Evolutionary conservation across 148 eudicot genomes (phyloP).

Genomic region (Amaranthus cruentus): DNA sequence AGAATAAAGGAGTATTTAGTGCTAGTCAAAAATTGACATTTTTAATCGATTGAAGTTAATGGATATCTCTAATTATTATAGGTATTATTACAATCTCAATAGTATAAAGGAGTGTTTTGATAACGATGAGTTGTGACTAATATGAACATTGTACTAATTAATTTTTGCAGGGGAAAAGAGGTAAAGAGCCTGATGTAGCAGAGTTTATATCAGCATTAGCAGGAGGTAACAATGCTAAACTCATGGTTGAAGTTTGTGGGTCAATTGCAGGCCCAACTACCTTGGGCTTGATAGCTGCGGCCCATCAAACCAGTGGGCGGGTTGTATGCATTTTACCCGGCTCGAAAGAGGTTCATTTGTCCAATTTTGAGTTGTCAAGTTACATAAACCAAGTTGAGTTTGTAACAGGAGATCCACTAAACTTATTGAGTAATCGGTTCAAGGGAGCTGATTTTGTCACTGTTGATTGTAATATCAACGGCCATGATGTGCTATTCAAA

Average conservation of each 20-base stretch:
- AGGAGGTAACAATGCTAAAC: constrained; percentile 35
- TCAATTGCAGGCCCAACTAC: constrained; percentile 29
- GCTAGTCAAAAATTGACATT: too few relatives aligned
- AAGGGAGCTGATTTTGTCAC: constrained; percentile 27
- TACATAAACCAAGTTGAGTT: constrained; percentile 27
- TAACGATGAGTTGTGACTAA: not conserved
- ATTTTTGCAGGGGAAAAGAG: constrained; percentile 36
- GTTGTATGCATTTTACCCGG: constrained; percentile 33
- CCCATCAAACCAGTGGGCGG: constrained; percentile 31
- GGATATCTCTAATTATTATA: too few relatives aligned
- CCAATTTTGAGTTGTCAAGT: constrained; percentile 21
- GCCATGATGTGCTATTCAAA: constrained; percentile 5
- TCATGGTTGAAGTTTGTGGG: constrained; percentile 33
- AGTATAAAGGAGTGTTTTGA: too few relatives aligned
- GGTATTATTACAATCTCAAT: too few relatives aligned
- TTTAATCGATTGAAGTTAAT: too few relatives aligned
- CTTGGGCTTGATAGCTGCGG: constrained; percentile 35
- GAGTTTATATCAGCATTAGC: constrained; percentile 44
- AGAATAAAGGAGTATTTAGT: too few relatives aligned
- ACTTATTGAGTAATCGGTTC: constrained; percentile 14
- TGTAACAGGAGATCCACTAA: constrained; percentile 16
- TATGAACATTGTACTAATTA: too few relatives aligned
- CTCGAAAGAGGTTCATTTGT: constrained; percentile 10
- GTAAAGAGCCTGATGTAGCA: constrained; percentile 35
- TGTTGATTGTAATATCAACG: constrained; percentile 26